Evolutionary conservation across 495 filamentous ascomycete genomes (phyloP), one percentile per base, ranked within the genome.

Genomic region (Aspergillus baeticus): DNA sequence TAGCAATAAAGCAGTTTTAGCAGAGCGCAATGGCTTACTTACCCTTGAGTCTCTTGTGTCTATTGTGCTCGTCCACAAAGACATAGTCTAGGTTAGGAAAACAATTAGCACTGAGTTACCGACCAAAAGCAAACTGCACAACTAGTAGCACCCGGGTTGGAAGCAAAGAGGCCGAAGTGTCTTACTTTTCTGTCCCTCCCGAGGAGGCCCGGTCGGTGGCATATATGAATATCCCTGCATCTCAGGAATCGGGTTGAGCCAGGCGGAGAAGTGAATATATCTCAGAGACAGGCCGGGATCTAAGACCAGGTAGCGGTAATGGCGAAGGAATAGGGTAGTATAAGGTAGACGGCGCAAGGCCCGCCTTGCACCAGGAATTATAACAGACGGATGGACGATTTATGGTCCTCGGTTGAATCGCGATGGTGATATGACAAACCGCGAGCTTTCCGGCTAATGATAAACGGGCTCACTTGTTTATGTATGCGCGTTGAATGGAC

Each of bases 41-140:
- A 96, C 92, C 92, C 79, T 99, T 99, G 51, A 98, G 76, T 59
- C 94, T 82, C 76, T 97, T 97, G 74, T 99, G 94, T 41, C 94
- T 86, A 72, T 98, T 99, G 69, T 99, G 93, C 72, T 99, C 94
- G 70, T 99, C 95, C 48, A 99, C 94, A 64, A 99, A 99, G 43
- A 99, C 94, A 88, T 96, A 98, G 66, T 96, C 92, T 97, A 69
- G 38, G 42, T 47, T 35, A 52, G 36, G 14, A 45, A 21, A 39
- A 38, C 7, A 7, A 39, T 63, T 41, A 66, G 60, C 26, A 29
- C 11, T 22, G n/a, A n/a, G n/a, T n/a, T n/a, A n/a, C n/a, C n/a
- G n/a, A n/a, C n/a, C n/a, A n/a, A n/a, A n/a, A n/a, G n/a, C n/a
- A n/a, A n/a, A n/a, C n/a, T n/a, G n/a, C n/a, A n/a, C n/a, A 39